Percentiles rank a stretch among this genome's conserved stretches.
Conservation (phyloP, 139 green algal species). For the Coelastrella sp. region DNA sequence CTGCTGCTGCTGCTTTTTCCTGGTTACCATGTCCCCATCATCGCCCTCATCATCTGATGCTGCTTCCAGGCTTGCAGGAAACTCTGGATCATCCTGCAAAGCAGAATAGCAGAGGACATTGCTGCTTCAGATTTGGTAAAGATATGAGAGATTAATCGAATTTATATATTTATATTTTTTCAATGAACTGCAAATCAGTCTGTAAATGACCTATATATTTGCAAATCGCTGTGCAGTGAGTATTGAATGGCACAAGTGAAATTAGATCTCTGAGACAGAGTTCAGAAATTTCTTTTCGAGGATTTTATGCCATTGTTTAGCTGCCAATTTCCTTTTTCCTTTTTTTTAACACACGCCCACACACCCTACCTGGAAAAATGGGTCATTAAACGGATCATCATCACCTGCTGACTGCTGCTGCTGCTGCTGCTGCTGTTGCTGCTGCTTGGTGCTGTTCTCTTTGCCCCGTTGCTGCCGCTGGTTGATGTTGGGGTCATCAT, state of each 20-base stretch:
- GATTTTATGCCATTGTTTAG: too few species aligned
- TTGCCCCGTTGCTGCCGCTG: neutral
- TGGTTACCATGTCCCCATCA: neutral
- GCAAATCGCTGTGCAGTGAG: too few species aligned
- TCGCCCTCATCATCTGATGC: neutral
- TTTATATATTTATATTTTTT: too few species aligned
- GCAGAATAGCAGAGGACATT: neutral
- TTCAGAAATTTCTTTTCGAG: too few species aligned
- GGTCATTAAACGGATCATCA: conserved; percentile 83
- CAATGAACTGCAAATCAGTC: too few species aligned
- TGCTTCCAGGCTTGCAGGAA: neutral
- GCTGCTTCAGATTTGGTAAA: too few species aligned
- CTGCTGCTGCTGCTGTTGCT: conserved; percentile 20
- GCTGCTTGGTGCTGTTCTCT: neutral
- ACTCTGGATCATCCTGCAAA: conserved; percentile 15
- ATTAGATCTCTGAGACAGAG: too few species aligned
- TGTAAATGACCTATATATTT: too few species aligned
- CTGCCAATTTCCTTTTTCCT: too few species aligned
- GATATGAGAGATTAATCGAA: too few species aligned
- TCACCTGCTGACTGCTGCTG: conserved; percentile 16
- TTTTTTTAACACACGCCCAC: too few species aligned
- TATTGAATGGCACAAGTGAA: too few species aligned
- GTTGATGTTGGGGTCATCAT: neutral
- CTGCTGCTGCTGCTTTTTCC: neutral
- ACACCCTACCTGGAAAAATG: conserved; percentile 79